These are phyloP conservation scores for Pythium sukuiense DNA, from an alignment of 352 stramenopile genomes.

Conservation along the genomic window DNA sequence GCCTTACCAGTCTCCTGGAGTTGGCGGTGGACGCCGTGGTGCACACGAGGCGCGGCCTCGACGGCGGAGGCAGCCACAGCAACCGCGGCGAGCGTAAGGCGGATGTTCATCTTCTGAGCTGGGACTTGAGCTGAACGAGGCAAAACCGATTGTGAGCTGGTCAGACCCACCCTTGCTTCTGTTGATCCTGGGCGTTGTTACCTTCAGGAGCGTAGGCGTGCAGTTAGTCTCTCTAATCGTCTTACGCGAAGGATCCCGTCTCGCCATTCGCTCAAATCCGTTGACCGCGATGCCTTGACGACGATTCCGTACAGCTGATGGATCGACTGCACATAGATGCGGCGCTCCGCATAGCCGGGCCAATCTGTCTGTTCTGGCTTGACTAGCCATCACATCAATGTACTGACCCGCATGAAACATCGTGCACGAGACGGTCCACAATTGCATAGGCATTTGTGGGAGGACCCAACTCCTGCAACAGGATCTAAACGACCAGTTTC, in stretches of 20 bases:
- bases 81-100: background rate
- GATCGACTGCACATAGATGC: background rate
- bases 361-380: background rate
- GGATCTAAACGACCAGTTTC: no score
- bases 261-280: background rate
- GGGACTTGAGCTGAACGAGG: constrained; percentile 1
- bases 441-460: no score
- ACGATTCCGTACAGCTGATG: background rate
- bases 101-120: constrained; percentile 1
- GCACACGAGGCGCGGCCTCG: constrained; percentile 1
- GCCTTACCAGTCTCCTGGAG: constrained; percentile 7
- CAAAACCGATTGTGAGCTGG: constrained; percentile 1
- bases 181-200: background rate
- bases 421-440: no score
- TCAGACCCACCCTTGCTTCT: background rate
- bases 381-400: background rate
- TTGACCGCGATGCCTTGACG: no score
- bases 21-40: constrained; percentile 5
- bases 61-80: background rate
- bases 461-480: no score
- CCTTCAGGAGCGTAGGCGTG: no score
- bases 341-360: background rate
- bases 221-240: background rate
- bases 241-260: background rate
- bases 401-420: background rate